Percentiles rank a stretch among this genome's conserved stretches.
phyloP scores from a whole-genome alignment of 176 grass and related monocot species.

The Secale cereale region DNA sequence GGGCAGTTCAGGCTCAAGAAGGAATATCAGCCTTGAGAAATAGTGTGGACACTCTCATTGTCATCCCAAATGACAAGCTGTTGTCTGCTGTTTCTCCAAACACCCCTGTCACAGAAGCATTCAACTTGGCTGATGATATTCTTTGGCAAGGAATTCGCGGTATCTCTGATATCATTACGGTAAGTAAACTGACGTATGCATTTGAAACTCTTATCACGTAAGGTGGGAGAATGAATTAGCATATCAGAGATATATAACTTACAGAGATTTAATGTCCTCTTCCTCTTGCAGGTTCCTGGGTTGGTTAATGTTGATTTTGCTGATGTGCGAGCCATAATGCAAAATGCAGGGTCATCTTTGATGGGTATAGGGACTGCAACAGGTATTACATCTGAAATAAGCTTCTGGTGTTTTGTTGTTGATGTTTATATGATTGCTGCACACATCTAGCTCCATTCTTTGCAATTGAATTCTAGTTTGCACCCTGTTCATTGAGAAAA shows the following conservation, averaged over 20 bases:
- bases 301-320: slow-evolving; percentile 98
- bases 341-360: slow-evolving; percentile 97
- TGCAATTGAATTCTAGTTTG: slow-evolving; percentile 9
- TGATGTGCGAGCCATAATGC: slow-evolving; percentile 95
- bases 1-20: slow-evolving; percentile 86
- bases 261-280: neutral
- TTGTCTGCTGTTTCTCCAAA: slow-evolving; percentile 83
- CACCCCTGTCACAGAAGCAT: slow-evolving; percentile 80
- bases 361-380: slow-evolving; percentile 98
- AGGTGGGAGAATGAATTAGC: neutral
- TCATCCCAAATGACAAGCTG: slow-evolving; percentile 93
- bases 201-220: neutral
- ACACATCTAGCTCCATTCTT: neutral
- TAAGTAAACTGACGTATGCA: slow-evolving; percentile 34
- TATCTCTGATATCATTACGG: slow-evolving; percentile 93
- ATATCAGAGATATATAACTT: neutral
- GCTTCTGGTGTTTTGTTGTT: neutral
- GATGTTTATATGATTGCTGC: neutral
- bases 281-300: slow-evolving; percentile 69
- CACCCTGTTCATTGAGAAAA: neutral
- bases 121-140: slow-evolving; percentile 88
- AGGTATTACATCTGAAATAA: slow-evolving; percentile 47
- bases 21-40: slow-evolving; percentile 80
- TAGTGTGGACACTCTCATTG: slow-evolving; percentile 85
- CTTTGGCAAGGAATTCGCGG: slow-evolving; percentile 86